Base-by-base conservation (phyloP, 2,329 filamentous ascomycete genomes). In the Tolypocladium tundrense region DNA sequence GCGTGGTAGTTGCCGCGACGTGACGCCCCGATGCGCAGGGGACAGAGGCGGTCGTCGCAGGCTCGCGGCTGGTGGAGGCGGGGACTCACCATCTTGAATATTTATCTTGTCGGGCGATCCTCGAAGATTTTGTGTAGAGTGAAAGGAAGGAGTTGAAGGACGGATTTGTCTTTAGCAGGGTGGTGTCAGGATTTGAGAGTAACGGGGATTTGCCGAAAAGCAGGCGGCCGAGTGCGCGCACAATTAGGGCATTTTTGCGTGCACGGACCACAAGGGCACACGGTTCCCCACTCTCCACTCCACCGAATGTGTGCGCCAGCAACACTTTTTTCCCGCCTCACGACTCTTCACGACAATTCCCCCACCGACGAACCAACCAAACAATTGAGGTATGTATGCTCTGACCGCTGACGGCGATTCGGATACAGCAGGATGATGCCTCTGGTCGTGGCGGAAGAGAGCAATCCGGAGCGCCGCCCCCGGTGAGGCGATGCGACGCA, bases 31-130 rank as follows among this genome's bases (percentile, higher is more conserved):
- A 4, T 6, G 9, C 10, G 27, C 27, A 4, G 9, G 16, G 19
- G 19, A n/a, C 14, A 8, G 31, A 2, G 19, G 4, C 31, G 2
- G 31, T 35, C 31, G 31, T 37, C 48, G 48, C 48, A 9, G 31
- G 19, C 48, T 52, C 48, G 21, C 27, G 54, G 27, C 31, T 14
- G 21, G 19, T 14, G 54, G 41, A 54, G 37, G 52, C 52, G 37
- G 19, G 10, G 45, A 77, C 82, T 77, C 72, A 85, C 83, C 83
- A 85, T 85, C 75, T 82, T 84, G 78, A 73, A 73, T 76, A 67
- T 73, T 70, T 70, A 71, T 76, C 75, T 76, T 80, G 82, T 81
- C 82, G 81, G 79, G 77, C 81, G 81, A 85, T 85, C 83, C 83
- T 85, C 83, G 83, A 85, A 85, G 82, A 84, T 81, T 70, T 65